phyloP scores from a whole-genome alignment of 2,329 filamentous ascomycete genomes.

The Aspergillus chevalieri region DNA sequence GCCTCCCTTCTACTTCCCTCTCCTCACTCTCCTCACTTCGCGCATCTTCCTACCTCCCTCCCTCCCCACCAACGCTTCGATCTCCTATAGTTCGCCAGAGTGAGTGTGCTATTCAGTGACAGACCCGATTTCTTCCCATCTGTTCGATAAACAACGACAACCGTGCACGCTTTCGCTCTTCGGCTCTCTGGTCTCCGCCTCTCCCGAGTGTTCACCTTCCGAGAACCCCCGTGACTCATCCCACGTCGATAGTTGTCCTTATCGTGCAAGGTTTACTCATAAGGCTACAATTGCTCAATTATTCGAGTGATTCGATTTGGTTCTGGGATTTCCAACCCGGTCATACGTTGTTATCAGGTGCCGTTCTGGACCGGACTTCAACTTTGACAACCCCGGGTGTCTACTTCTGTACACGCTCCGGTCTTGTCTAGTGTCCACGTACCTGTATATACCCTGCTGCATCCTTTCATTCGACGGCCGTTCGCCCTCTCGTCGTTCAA shows the following conservation, averaged over 20 bases:
- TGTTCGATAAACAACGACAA: too few species aligned
- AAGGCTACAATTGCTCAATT: too few species aligned
- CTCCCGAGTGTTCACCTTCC: neutral
- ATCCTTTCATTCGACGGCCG: neutral
- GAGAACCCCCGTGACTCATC: neutral
- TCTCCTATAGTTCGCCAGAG: neutral
- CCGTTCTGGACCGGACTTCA: neutral
- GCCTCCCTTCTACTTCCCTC: neutral
- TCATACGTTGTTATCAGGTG: neutral
- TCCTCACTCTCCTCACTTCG: constrained; percentile 3
- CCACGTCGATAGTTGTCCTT: neutral
- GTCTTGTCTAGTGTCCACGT: neutral
- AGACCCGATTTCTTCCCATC: constrained; percentile 1
- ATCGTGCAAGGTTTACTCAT: neutral
- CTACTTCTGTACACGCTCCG: neutral
- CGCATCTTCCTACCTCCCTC: neutral
- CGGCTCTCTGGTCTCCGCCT: neutral
- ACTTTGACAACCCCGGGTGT: neutral
- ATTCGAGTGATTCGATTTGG: too few species aligned
- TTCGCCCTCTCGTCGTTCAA: neutral
- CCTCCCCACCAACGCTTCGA: neutral
- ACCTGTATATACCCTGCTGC: neutral
- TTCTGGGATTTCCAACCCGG: neutral
- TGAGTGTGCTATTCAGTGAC: neutral
- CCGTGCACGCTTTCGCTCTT: too few species aligned